phyloP scores from a whole-genome alignment of 345 rosid genomes.

The Aegle marmelos region DNA sequence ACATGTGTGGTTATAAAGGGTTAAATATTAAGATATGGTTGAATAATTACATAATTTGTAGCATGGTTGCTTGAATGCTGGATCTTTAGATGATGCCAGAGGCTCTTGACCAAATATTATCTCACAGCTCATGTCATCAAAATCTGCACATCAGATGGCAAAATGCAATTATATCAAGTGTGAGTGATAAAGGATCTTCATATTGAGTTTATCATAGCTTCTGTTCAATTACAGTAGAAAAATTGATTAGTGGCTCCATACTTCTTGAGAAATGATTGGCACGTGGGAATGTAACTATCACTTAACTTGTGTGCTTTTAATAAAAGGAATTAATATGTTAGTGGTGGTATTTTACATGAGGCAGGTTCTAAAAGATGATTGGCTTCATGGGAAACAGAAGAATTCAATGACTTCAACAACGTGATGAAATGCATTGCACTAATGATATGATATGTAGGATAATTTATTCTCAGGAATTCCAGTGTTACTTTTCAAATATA shows the following conservation, averaged over 20 bases:
- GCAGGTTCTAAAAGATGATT: constrained; percentile 24
- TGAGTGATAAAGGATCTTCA: neutral
- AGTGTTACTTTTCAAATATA: constrained; percentile 7
- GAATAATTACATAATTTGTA: constrained; percentile 63
- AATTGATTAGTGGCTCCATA: neutral
- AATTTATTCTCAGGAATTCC: constrained; percentile 20
- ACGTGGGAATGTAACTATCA: constrained; percentile 12
- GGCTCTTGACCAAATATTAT: constrained; percentile 93
- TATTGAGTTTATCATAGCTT: neutral
- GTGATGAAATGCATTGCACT: constrained; percentile 22
- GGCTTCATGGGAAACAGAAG: constrained; percentile 42
- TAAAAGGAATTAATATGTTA: constrained; percentile 2
- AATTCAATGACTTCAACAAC: constrained; percentile 13
- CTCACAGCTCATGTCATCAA: constrained; percentile 91
- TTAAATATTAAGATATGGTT: neutral
- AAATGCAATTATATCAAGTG: neutral
- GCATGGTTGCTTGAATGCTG: constrained; percentile 84
- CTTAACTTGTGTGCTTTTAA: constrained; percentile 22
- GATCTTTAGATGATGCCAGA: constrained; percentile 60
- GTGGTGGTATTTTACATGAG: constrained; percentile 7
- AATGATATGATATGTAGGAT: constrained; percentile 12
- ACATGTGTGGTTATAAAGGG: neutral
- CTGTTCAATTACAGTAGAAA: constrained; percentile 1
- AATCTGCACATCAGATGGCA: constrained; percentile 53
- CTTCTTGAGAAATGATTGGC: constrained; percentile 20